phyloP scores from a whole-genome alignment of 2,329 filamentous ascomycete genomes.

The Boeremia lycopersici region DNA sequence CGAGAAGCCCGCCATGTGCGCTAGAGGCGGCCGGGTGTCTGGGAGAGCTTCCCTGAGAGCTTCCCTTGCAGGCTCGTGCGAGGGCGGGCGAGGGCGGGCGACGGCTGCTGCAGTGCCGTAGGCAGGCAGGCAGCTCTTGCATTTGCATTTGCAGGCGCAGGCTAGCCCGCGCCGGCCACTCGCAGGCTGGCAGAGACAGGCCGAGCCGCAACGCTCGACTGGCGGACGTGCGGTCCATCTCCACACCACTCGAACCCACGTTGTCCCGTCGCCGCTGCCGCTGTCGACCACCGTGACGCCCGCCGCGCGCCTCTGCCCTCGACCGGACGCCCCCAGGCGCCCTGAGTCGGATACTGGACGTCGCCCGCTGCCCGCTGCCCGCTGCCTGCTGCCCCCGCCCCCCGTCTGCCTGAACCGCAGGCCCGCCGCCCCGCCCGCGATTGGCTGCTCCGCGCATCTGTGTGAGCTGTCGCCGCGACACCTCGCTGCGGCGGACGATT shows the following conservation, averaged over 20 bases:
- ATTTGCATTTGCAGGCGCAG: not conserved
- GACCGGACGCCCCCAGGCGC: conserved; percentile 8
- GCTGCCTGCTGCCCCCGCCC: not conserved
- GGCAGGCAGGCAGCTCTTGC: not conserved
- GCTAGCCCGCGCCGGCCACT: not conserved
- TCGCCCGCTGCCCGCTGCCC: not conserved
- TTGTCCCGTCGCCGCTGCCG: conserved; percentile 14
- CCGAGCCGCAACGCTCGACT: conserved; percentile 7
- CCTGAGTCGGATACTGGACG: not conserved
- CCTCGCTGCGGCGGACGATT: conserved; percentile 7
- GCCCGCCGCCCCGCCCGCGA: conserved; percentile 5
- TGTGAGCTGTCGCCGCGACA: conserved; percentile 14
- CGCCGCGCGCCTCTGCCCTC: conserved; percentile 7
- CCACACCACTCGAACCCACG: conserved; percentile 20
- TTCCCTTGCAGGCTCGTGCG: conserved; percentile 16
- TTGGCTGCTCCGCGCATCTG: conserved; percentile 13
- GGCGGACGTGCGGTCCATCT: conserved; percentile 9
- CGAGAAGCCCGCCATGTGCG: conserved; percentile 4
- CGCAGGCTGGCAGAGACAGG: not conserved
- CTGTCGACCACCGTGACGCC: conserved; percentile 11
- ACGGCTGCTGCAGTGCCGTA: conserved; percentile 2
- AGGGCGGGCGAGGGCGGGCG: not conserved
- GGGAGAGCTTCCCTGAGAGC: too few species aligned
- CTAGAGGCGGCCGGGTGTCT: conserved; percentile 3
- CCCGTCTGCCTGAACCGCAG: conserved; percentile 14